Conservation (phyloP, 352 stramenopile genomes). For the Phytophthora agathidicida region DNA sequence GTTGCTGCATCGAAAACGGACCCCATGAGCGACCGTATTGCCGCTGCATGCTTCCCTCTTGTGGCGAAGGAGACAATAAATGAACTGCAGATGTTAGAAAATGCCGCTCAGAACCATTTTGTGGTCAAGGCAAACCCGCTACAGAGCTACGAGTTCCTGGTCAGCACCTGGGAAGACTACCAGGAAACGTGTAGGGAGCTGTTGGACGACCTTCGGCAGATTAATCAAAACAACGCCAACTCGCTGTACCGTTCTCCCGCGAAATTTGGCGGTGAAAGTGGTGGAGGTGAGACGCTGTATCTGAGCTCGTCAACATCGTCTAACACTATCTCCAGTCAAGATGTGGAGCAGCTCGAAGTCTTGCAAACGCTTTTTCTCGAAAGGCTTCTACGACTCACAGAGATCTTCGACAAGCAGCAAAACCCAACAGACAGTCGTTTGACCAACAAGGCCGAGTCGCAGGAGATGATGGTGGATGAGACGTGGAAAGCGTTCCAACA, state of each 20-base stretch:
- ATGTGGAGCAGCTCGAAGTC: conserved; percentile 72
- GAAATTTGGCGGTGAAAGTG: conserved; percentile 6
- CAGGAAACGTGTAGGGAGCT: conserved; percentile 44
- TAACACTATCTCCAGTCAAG: conserved; percentile 59
- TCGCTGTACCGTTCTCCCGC: conserved; percentile 29
- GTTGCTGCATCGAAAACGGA: conserved; percentile 17
- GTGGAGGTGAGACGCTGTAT: conserved; percentile 48
- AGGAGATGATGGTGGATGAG: conserved; percentile 57
- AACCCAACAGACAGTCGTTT: conserved; percentile 4
- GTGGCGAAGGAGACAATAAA: conserved; percentile 51
- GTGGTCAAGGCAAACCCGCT: conserved; percentile 39
- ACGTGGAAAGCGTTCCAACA: conserved; percentile 81
- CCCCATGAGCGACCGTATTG: conserved; percentile 67
- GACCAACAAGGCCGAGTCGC: conserved; percentile 44
- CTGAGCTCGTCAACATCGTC: conserved; percentile 55
- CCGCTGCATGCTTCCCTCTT: conserved; percentile 63
- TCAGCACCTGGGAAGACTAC: conserved; percentile 66
- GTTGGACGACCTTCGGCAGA: conserved; percentile 61
- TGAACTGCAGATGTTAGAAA: conserved; percentile 48
- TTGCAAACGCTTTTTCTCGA: conserved; percentile 63
- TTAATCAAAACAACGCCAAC: conserved; percentile 70
- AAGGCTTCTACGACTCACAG: conserved; percentile 46
- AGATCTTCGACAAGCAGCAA: conserved; percentile 30
- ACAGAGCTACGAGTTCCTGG: conserved; percentile 61
- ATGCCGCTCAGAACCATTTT: conserved; percentile 42